Conservation (phyloP, 2,329 filamentous ascomycete genomes). For the Pseudogymnoascus sp. region DNA sequence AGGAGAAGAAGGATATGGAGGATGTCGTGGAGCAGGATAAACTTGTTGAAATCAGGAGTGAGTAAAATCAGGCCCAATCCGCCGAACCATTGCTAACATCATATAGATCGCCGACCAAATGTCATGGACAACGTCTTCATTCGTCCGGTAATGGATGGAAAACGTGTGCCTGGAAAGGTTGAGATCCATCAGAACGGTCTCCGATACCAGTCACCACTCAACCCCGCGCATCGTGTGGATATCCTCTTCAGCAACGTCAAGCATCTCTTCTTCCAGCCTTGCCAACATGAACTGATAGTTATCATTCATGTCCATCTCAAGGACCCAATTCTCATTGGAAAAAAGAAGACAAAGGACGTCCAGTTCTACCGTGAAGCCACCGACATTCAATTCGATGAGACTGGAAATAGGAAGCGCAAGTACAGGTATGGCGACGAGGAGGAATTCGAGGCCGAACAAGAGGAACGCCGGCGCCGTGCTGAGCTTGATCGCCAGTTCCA, state of each 20-base stretch:
- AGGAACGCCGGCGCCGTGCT: conserved; percentile 84
- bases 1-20: conserved; percentile 99
- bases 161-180: conserved; percentile 89
- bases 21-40: conserved; percentile 99
- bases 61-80: conserved; percentile 29
- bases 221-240: conserved; percentile 78
- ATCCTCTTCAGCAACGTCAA: conserved; percentile 97
- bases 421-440: conserved; percentile 97
- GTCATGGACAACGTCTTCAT: conserved; percentile 93
- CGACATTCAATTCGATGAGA: conserved; percentile 98
- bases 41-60: conserved; percentile 86
- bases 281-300: conserved; percentile 90
- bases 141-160: conserved; percentile 89
- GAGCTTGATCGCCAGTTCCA: conserved; percentile 95
- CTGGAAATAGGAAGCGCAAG: conserved; percentile 94
- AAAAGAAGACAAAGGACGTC: conserved; percentile 96
- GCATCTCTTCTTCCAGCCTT: conserved; percentile 98
- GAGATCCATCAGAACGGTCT: conserved; percentile 99
- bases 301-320: conserved; percentile 97
- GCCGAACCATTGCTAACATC: conserved; percentile 33
- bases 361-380: conserved; percentile 98
- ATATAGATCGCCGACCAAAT: conserved; percentile 77
- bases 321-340: conserved; percentile 95
- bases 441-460: conserved; percentile 96
- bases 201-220: conserved; percentile 77